Evolutionary conservation across 176 grass and related monocot genomes (phyloP), one percentile per base, ranked within the genome.

Genomic region (Avena atlantica): DNA sequence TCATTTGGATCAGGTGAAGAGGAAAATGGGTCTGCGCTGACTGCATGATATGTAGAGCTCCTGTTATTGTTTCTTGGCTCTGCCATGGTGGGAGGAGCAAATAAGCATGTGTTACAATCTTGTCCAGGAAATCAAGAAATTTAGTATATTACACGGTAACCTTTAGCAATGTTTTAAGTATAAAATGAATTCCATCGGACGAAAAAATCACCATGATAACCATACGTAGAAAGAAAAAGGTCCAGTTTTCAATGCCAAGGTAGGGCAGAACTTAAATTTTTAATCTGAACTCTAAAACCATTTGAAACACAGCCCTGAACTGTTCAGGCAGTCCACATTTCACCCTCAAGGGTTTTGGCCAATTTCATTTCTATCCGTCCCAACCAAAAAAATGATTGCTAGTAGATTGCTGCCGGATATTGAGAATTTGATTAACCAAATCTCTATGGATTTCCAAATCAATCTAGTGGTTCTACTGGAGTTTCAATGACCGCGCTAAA

Each of bases 1-100:
- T 95, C 91, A 19, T 89, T 86, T 81, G 89, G 87, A 91, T 96
- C 89, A 58, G 85, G 77, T 45, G 82, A 94, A 37, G 59, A 29
- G 17, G 87, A 87, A 77, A 94, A 91, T 86, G 89, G 82, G 72
- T 94, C 86, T 52, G 81, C 73, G 14, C 84, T 80, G 55, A 86
- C 78, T 63, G 90, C 45, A 53, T 94, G 92, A 62, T 90, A 82
- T 17, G 53, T 21, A 27, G 64, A 87, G 59, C 63, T 92, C 69
- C 55, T 90, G 77, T 89, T 93, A 31, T 83, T 93, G 70, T 84
- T 88, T 59, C 44, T 92, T 83, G 83, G 68, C 60, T 68, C 94
- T 94, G 87, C 52, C 64, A 50, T 65, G 65, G 9, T 48, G 4
- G 80, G 67, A n/a, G 15, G 21, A 80, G 36, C 21, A 70, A 59